phyloP scores from a whole-genome alignment of 2,329 filamentous ascomycete genomes.

The Huntiella omanensis region DNA sequence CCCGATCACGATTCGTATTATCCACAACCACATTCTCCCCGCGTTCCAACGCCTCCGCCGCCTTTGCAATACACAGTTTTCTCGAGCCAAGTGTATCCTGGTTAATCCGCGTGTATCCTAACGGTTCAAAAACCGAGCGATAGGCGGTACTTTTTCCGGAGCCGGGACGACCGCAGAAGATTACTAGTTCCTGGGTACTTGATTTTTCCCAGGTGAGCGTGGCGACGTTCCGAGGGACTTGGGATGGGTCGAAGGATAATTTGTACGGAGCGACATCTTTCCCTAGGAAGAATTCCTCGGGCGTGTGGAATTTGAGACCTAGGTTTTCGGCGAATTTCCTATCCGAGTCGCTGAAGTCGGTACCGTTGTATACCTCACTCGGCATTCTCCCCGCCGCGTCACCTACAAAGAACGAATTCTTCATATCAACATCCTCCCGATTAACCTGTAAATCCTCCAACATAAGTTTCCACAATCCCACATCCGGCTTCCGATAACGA shows the following conservation, averaged over 20 bases:
- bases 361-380: slow-evolving; percentile 21
- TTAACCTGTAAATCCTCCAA: slow-evolving; percentile 40
- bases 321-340: slow-evolving; percentile 73
- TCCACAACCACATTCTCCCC: slow-evolving; percentile 63
- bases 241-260: slow-evolving; percentile 51
- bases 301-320: slow-evolving; percentile 63
- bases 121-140: slow-evolving; percentile 54
- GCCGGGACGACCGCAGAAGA: slow-evolving; percentile 78
- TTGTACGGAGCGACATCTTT: slow-evolving; percentile 45
- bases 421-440: slow-evolving; percentile 42
- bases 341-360: slow-evolving; percentile 48
- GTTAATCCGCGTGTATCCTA: slow-evolving; percentile 72
- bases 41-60: slow-evolving; percentile 42
- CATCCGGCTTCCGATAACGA: slow-evolving; percentile 66
- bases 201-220: slow-evolving; percentile 34
- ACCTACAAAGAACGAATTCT: slow-evolving; percentile 66
- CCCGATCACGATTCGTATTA: slow-evolving; percentile 80
- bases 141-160: slow-evolving; percentile 88
- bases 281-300: slow-evolving; percentile 77
- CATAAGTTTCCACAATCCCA: slow-evolving; percentile 65
- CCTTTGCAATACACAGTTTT: slow-evolving; percentile 53
- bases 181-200: slow-evolving; percentile 52
- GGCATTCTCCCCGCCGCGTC: slow-evolving; percentile 51
- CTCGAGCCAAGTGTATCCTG: slow-evolving; percentile 70
- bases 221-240: slow-evolving; percentile 22